Evolutionary conservation across 306 rosid species (phyloP).

Genomic region (Trichosanthes cucumerina): DNA sequence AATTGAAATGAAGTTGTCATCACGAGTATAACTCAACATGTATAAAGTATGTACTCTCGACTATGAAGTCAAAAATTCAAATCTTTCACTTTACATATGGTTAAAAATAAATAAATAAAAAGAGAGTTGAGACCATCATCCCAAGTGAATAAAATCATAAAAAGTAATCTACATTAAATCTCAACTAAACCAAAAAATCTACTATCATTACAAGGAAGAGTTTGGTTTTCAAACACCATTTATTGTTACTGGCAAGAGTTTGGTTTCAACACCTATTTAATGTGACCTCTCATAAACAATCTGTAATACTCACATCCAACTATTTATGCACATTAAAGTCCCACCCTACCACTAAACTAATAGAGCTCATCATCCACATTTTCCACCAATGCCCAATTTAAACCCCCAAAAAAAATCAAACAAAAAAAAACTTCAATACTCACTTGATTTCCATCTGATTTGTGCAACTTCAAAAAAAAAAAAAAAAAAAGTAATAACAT

Average conservation of each 20-base stretch:
- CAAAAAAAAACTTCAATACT: background rate
- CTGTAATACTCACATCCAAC: background rate
- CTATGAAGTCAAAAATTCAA: too few species aligned
- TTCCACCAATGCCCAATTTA: too few species aligned
- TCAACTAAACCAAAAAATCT: background rate
- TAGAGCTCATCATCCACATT: too few species aligned
- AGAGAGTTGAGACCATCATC: too few species aligned
- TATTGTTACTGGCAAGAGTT: background rate
- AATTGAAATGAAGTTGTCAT: background rate
- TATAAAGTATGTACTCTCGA: too few species aligned
- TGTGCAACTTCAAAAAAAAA: background rate
- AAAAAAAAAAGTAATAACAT: background rate
- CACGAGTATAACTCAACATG: too few species aligned
- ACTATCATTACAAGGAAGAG: background rate
- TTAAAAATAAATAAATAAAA: too few species aligned
- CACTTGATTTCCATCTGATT: background rate
- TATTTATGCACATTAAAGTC: background rate
- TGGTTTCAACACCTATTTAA: background rate
- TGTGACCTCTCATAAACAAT: background rate
- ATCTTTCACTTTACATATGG: too few species aligned
- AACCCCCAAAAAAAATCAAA: background rate
- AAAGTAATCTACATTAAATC: background rate
- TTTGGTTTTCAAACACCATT: background rate
- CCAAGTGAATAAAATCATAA: background rate
- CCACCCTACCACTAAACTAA: background rate